phyloP scores from a whole-genome alignment of 2,329 filamentous ascomycete species.

The Alternaria arborescens region DNA sequence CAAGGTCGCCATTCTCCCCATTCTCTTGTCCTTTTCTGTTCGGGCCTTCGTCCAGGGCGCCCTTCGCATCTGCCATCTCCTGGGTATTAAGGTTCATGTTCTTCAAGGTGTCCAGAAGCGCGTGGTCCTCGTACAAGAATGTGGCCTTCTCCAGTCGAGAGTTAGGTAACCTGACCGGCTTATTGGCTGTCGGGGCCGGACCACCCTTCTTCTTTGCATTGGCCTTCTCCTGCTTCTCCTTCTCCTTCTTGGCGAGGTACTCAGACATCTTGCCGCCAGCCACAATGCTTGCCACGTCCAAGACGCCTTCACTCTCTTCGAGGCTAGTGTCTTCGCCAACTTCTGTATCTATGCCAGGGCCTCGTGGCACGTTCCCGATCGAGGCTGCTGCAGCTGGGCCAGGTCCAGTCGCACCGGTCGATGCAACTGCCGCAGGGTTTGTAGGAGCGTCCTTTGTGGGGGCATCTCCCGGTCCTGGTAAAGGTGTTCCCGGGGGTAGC shows the following conservation, averaged over 20 bases:
- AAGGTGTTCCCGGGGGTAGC: conserved; percentile 61
- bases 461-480: conserved; percentile 61
- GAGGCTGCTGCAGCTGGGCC: conserved; percentile 55
- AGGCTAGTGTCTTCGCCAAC: conserved; percentile 61
- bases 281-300: conserved; percentile 86
- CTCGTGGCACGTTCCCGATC: conserved; percentile 58
- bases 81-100: conserved; percentile 58
- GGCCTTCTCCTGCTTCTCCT: conserved; percentile 74
- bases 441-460: conserved; percentile 48
- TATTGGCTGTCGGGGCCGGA: conserved; percentile 68
- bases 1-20: conserved; percentile 39
- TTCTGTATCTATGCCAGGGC: conserved; percentile 64
- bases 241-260: conserved; percentile 83
- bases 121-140: conserved; percentile 77
- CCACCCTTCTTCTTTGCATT: conserved; percentile 66
- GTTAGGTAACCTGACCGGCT: conserved; percentile 72
- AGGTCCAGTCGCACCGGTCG: conserved; percentile 61
- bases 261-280: conserved; percentile 82
- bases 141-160: conserved; percentile 72
- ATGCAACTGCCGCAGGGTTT: conserved; percentile 66
- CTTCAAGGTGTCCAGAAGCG: conserved; percentile 63
- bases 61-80: conserved; percentile 60
- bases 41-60: conserved; percentile 59
- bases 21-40: conserved; percentile 52
- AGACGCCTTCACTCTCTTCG: conserved; percentile 73